Evolutionary conservation across 2,329 filamentous ascomycete genomes (phyloP), one percentile per base, ranked within the genome.

Genomic region (Ophiosphaerella herpotricha): DNA sequence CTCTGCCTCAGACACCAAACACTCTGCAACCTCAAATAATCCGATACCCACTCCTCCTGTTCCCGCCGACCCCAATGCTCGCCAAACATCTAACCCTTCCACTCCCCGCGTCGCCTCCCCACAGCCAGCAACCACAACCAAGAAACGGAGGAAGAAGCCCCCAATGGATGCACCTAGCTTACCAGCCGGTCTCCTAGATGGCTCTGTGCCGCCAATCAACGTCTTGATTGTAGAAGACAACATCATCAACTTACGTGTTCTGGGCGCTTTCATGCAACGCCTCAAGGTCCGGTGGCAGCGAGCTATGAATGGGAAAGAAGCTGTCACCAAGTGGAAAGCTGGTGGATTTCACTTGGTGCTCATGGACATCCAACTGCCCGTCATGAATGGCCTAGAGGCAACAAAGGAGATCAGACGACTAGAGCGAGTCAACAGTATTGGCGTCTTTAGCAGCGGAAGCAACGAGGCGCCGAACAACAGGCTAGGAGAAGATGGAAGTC

Each of bases 171-270:
- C 63, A 11, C 67, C 64, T 43, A 70, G 68, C 32, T 67, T 88
- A 52, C 82, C 82, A 23, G 79, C 86, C 4, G 86, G 84, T 26
- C 60, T 73, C 31, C 82, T 96, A 24, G 91, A 93, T 60, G 88
- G 87, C 46, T 86, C 86, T 1, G 91, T 97, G 0, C 94, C 94
- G 7, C 93, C 94, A 1, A 97, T 99, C 76, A 97, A 96, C 63
- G 92, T 97, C 7, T 80, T 99, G 37, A 96, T 99, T 53, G 94
- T 99, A 12, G 94, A 99, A 77, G 94, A 99, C 77, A 99, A 99
- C 73, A 91, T 94, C 57, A 97, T 99, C 81, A 99, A 97, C 69
- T 79, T 97, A 60, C 90, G 91, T 66, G 85, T 99, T 8, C 79
- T 99, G 32, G 93, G 97, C 69, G 91, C 92, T 1, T 96, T 99